Base-by-base conservation (phyloP, 75 land plant genomes). In the Ceratopteris richardii region DNA sequence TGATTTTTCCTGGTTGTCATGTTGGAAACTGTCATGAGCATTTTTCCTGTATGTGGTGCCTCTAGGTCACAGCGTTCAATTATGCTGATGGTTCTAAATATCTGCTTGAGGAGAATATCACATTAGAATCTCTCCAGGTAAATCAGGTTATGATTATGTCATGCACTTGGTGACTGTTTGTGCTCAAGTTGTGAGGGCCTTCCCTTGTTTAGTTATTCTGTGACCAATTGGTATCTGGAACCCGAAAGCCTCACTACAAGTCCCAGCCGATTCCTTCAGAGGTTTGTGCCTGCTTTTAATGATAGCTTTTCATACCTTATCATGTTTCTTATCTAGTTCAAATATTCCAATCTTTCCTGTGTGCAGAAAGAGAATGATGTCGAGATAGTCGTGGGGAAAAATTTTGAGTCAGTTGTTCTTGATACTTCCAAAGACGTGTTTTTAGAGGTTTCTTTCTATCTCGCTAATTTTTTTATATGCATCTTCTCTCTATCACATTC, bases 131-230 rank as follows among this genome's bases (percentile, higher is more conserved):
- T 53, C 43, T 94, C 43, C 79, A 83, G 71, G 98, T 93, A 75
- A 48, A 4, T 9, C 9, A 9, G 37, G 37, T n/a, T n/a, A 17
- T 43, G 29, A 48, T 59, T 42, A 16, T 61, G 66, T 60, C 17
- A 5, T 37, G 4, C 19, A 41, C 17, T 39, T n/a, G n/a, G n/a
- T n/a, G n/a, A n/a, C n/a, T n/a, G n/a, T n/a, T n/a, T n/a, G n/a
- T n/a, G n/a, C n/a, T n/a, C n/a, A n/a, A n/a, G n/a, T n/a, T n/a
- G n/a, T n/a, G n/a, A n/a, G n/a, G n/a, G n/a, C n/a, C n/a, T n/a
- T n/a, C n/a, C n/a, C n/a, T n/a, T n/a, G n/a, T 71, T 51, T 70
- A 93, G 98, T 81, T 72, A 31, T 94, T 94, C 55, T 86, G 87
- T 69, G 54, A 66, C 0, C 55, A 73, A 43, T 73, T 89, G 43